Evolutionary conservation across 371 early-diverging fungal species (phyloP).

Genomic region (Rhizopus sp.): DNA sequence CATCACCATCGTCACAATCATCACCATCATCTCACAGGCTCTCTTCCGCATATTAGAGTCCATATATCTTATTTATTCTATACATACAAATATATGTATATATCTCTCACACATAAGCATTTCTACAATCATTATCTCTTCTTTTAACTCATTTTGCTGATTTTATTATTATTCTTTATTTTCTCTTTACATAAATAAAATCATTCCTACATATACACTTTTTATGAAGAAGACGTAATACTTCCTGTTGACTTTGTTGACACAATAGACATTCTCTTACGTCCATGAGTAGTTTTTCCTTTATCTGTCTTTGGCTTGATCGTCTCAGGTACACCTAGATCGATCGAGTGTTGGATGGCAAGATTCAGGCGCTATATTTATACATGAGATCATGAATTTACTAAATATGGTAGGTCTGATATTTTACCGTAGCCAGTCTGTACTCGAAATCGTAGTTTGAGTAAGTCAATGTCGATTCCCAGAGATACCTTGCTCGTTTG

Average conservation of each 20-base stretch:
- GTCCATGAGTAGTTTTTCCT: slow-evolving; percentile 20
- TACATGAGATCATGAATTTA: not conserved
- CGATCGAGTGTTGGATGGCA: slow-evolving; percentile 28
- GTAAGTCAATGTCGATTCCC: slow-evolving; percentile 28
- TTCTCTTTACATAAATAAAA: not conserved
- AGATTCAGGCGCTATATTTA: slow-evolving; percentile 17
- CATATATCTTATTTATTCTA: too few species aligned
- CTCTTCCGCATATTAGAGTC: too few species aligned
- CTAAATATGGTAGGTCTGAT: not conserved
- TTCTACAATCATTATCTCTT: too few species aligned
- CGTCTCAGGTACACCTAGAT: slow-evolving; percentile 23
- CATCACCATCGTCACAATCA: too few species aligned
- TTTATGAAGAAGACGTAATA: not conserved
- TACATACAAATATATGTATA: too few species aligned
- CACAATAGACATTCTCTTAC: slow-evolving; percentile 23
- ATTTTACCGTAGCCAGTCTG: slow-evolving; percentile 19
- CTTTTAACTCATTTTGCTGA: not conserved
- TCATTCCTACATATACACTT: not conserved
- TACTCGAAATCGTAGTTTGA: slow-evolving; percentile 35
- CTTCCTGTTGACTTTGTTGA: not conserved
- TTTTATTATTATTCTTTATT: not conserved
- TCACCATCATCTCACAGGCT: too few species aligned
- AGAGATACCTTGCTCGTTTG: slow-evolving; percentile 32
- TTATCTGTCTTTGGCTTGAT: slow-evolving; percentile 18
- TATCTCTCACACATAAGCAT: too few species aligned